Base-by-base conservation (phyloP, 1,284 basidiomycete species). In the Moesziomyces sp. region DNA sequence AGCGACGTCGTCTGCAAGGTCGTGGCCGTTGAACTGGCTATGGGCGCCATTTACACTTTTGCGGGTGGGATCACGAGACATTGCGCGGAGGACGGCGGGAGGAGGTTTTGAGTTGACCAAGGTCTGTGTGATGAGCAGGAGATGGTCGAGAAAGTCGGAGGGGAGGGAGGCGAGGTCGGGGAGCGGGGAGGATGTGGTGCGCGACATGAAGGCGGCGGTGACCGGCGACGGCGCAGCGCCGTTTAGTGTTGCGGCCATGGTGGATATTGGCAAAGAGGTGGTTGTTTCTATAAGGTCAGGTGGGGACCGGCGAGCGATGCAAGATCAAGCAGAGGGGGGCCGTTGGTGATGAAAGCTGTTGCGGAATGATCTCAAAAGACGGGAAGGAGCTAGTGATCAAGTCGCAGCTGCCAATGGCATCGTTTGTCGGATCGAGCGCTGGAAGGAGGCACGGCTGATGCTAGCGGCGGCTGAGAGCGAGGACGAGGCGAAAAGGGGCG, bases 81-180 rank as follows among this genome's bases (percentile, higher is more conserved):
- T 71, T 56, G 63, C 58, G n/a, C 67, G 47, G 19, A 33, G 59
- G 18, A 74, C 46, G 14, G 73, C 52, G 19, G 76, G 62, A 13
- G 76, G 74, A 21, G 74, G 78, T 40, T 46, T 73, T 16, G 59
- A 64, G 61, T 77, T 70, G 66, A 78, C 72, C 33, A 81, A 47
- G 4, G 66, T 62, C 58, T 77, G 69, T 42, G 79, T 81, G 53
- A 81, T 66, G 52, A 79, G 62, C 24, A 73, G 58, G 52, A 81
- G 73, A 52, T 81, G 78, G 66, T 81, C 79, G 50, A 81, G 58
- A 38, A 81, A 80, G 43, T 81, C 71, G 54, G 40, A 59, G 11
- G 79, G 79, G 3, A 80, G 65, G 24, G 74, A 52, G n/a, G 52
- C 68, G 3, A 66, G 58, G 56, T 69, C 64, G 1, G 79, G 79